Evolutionary conservation across 805 yeast species (phyloP).

Genomic region (Starmerella khaoyaiensis): DNA sequence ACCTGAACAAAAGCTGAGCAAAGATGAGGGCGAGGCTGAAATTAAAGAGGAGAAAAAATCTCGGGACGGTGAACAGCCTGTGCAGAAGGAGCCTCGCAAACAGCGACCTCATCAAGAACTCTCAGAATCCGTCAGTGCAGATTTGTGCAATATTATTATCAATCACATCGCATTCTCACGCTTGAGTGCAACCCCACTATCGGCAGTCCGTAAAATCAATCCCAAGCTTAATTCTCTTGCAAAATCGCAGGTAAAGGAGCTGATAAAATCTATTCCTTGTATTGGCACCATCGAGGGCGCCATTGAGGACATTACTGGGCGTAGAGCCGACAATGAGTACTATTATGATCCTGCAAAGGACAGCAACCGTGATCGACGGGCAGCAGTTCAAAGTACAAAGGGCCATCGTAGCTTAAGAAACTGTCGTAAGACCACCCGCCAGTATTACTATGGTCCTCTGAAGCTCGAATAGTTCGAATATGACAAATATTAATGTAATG

Average conservation of each 20-base stretch:
- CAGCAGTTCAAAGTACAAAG: constrained; percentile 68
- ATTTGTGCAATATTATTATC: constrained; percentile 48
- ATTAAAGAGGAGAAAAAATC: no score
- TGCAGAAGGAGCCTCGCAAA: neutral
- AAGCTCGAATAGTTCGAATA: constrained; percentile 8
- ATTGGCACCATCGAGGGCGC: constrained; percentile 79
- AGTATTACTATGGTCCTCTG: constrained; percentile 47
- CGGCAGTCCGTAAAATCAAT: constrained; percentile 50
- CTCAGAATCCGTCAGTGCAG: constrained; percentile 2
- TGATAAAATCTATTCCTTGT: constrained; percentile 39
- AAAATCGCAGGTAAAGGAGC: constrained; percentile 18
- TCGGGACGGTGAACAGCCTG: constrained; percentile 10
- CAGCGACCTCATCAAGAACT: constrained; percentile 6
- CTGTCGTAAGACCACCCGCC: constrained; percentile 90
- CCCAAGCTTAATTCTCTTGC: constrained; percentile 38
- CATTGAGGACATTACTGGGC: constrained; percentile 96
- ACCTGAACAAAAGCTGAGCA: no score
- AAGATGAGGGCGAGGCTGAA: no score
- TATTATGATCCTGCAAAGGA: constrained; percentile 82
- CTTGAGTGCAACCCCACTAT: constrained; percentile 75
- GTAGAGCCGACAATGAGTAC: constrained; percentile 84
- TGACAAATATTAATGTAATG: neutral
- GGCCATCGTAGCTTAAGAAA: constrained; percentile 63
- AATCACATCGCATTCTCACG: constrained; percentile 88
- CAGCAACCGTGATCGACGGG: constrained; percentile 52